Evolutionary conservation across 2,329 filamentous ascomycete genomes (phyloP), one percentile per base, ranked within the genome.

Genomic region (Fusarium nelsonii): DNA sequence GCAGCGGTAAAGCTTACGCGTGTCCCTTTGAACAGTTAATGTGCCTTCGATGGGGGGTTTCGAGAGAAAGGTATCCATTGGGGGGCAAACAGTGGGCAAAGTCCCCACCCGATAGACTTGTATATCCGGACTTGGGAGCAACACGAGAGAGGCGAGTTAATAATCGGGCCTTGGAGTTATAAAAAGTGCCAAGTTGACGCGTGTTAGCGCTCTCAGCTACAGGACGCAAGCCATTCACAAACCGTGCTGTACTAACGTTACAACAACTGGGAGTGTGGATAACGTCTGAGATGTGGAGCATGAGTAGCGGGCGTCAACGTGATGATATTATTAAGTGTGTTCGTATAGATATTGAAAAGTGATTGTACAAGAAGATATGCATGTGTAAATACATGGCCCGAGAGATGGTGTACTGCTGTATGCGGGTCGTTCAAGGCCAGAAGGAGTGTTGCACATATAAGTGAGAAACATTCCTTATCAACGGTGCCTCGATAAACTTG

Each of bases 1-100:
- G 71, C 70, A 65, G 69, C 66, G 61, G 70, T 68, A 69, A 61
- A 71, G 71, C 58, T 73, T 69, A 73, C 71, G 71, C 63, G 71
- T 73, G 66, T 63, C 23, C 36, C 28, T 37, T 37, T n/a, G 28
- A 56, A 37, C 33, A 23, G 15, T 44, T 30, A 54, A 51, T 64
- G 59, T 51, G 51, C 36, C 40, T 51, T 64, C 56, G 28, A 48
- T 36, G 32, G 46, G 46, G 36, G 36, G 34, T 34, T 44, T 39
- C 14, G 23, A 12, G 33, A 30, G 33, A 30, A 41, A 15, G 39
- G 45, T 49, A 46, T 44, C 56, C 45, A 57, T 52, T 43, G 50
- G 39, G 23, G 23, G 55, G 56, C 62, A 39, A 62, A 66, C 23
- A 16, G 46, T 48, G 45, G 54, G 41, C 49, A 41, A 12, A 14